Base-by-base conservation (phyloP, 78 protist species). In the Monosiga brevicollis region DNA sequence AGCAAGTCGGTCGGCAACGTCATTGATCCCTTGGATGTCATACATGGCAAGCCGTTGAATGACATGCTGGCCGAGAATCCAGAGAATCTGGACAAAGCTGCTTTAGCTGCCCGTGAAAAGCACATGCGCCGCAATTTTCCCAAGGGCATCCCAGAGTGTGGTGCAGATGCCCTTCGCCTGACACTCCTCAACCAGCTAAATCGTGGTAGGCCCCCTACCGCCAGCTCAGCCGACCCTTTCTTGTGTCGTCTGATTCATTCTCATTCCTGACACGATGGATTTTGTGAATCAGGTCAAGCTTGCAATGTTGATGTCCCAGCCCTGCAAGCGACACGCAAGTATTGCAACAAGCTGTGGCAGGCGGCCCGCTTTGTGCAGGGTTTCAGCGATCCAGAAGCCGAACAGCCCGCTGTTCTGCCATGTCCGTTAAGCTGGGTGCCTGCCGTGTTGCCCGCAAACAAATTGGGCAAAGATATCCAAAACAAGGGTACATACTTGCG, bases 1-100 rank as follows among this genome's bases (percentile, higher is more conserved):
- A 88, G 94, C 81, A 97, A 97, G 92, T 83, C 89, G 49, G 85
- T 93, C 26, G 99, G 99, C 81, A 96, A 96, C 82, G 96, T 96
- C 0, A 90, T 94, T 15, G 96, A 94, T 81, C 96, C 96, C 26
- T 42, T 88, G 29, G 83, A 94, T 49, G 90, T 91, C 25, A 90
- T 94, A 72, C 83, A 85, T 24, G 96, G 96, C 29, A 49, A 73
- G 0, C 55, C 40, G 82, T 42, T 86, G 49, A 22, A 32, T 2
- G 62, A 20, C 62, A 49, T 15, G 62, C 6, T 20, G 62, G 62
- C 6, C 6, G 62, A 49, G 49, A 20, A 71, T 10, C 2, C 2
- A 0, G 78, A 0, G 3, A 20, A 2, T 11, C n/a, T 82, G n/a
- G n/a, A 39, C 23, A 40, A 2, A 3, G 71, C 40, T 41, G 71